Conservation (phyloP, 2,329 filamentous ascomycete species). For the Metarhizium robertsii region DNA sequence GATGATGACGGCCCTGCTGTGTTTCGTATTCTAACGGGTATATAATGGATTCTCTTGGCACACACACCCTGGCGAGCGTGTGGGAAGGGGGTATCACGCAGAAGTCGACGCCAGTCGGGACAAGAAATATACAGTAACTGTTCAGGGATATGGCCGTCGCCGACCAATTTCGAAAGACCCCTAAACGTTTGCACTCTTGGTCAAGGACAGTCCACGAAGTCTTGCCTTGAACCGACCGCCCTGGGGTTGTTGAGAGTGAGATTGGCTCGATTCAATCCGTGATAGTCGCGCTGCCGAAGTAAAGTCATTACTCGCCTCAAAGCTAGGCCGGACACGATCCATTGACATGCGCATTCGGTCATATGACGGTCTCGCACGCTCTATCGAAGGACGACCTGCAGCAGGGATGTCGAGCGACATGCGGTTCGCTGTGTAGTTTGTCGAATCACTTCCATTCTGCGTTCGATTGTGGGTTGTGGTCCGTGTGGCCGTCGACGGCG, state of each 20-base stretch:
- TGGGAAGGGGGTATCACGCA: neutral
- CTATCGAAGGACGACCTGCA: slow-evolving; percentile 45
- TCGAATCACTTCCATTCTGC: slow-evolving; percentile 89
- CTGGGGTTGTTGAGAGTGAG: slow-evolving; percentile 16
- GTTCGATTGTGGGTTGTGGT: slow-evolving; percentile 68
- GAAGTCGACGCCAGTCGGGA: neutral
- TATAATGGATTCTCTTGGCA: neutral
- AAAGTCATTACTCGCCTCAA: slow-evolving; percentile 82
- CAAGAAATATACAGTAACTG: slow-evolving; percentile 19
- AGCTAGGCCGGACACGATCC: slow-evolving; percentile 75
- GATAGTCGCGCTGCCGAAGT: slow-evolving; percentile 80
- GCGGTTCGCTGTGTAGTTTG: slow-evolving; percentile 69
- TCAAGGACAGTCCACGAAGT: slow-evolving; percentile 33
- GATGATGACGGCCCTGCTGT: slow-evolving; percentile 13
- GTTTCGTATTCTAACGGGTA: neutral
- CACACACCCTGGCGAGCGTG: no score
- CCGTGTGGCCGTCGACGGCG: slow-evolving; percentile 75
- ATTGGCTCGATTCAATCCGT: slow-evolving; percentile 68
- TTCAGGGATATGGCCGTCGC: slow-evolving; percentile 2
- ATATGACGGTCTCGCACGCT: slow-evolving; percentile 71
- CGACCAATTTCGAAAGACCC: slow-evolving; percentile 13
- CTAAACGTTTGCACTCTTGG: slow-evolving; percentile 30
- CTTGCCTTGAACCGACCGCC: slow-evolving; percentile 24
- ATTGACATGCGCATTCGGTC: slow-evolving; percentile 80
- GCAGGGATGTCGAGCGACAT: slow-evolving; percentile 35